Percentiles rank a stretch among this genome's conserved stretches.
phyloP scores from a whole-genome alignment of 768 basidiomycete species.

The Baorangia bicolor region DNA sequence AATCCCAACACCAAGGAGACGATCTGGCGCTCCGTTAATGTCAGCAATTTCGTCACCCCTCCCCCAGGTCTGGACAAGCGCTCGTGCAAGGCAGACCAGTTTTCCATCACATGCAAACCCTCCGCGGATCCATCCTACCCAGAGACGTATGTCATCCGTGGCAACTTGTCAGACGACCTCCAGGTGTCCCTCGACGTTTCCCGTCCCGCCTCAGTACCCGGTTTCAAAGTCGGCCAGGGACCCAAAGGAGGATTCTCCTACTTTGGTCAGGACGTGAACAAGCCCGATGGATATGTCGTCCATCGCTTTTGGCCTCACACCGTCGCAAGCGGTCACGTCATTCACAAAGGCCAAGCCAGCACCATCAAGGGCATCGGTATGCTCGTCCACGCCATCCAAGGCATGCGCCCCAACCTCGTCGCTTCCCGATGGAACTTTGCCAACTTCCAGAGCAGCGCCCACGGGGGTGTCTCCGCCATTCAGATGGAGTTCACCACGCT shows the following conservation, averaged over 20 bases:
- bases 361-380: constrained; percentile 66
- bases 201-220: constrained; percentile 69
- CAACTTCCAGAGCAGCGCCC: constrained; percentile 77
- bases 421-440: constrained; percentile 96
- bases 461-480: constrained; percentile 77
- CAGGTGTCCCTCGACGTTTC: constrained; percentile 75
- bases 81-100: constrained; percentile 84
- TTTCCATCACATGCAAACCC: constrained; percentile 66
- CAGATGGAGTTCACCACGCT: constrained; percentile 96
- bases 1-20: constrained; percentile 73
- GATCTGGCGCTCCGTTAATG: constrained; percentile 86
- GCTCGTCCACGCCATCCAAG: constrained; percentile 96
- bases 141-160: constrained; percentile 78
- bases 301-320: constrained; percentile 90
- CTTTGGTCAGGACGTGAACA: constrained; percentile 68
- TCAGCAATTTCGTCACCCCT: constrained; percentile 73
- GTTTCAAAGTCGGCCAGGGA: constrained; percentile 90
- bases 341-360: constrained; percentile 60
- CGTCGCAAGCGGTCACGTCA: constrained; percentile 62
- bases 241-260: constrained; percentile 87
- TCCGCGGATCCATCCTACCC: constrained; percentile 56
- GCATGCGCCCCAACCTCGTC: constrained; percentile 94
- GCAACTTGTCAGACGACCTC: constrained; percentile 75
- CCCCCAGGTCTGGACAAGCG: constrained; percentile 81
- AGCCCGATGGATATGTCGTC: constrained; percentile 81